A percentile compares a stretch with the other conserved stretches of the same genome.
Conservation (phyloP, 148 eudicot species). For the Beta vulgaris region DNA sequence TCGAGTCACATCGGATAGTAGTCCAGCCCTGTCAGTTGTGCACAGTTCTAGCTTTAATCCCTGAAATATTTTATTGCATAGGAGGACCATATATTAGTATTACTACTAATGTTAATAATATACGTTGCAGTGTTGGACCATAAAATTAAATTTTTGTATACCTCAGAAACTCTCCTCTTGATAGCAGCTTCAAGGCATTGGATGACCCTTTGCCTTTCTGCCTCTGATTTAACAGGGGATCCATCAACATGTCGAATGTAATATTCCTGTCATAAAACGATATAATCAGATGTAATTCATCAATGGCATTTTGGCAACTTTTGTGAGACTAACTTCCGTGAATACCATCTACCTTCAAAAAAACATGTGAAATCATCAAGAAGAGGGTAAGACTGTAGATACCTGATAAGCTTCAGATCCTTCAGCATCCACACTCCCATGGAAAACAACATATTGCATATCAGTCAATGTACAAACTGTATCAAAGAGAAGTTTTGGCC, state of each 20-base stretch:
- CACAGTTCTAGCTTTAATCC: slow-evolving; percentile 90
- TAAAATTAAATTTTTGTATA: slow-evolving; percentile 23
- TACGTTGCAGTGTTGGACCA: background rate
- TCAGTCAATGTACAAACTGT: slow-evolving; percentile 87
- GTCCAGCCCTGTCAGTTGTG: slow-evolving; percentile 78
- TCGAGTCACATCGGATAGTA: slow-evolving; percentile 73
- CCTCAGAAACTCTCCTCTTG: slow-evolving; percentile 89
- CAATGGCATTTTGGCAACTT: no score
- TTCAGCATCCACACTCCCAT: slow-evolving; percentile 81
- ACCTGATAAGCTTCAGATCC: slow-evolving; percentile 91
- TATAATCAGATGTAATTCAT: background rate
- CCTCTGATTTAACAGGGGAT: slow-evolving; percentile 86
- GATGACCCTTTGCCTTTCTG: slow-evolving; percentile 81
- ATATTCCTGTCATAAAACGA: slow-evolving; percentile 54
- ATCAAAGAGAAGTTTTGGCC: slow-evolving; percentile 91
- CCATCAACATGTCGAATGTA: slow-evolving; percentile 86
- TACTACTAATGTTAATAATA: background rate
- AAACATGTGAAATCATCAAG: background rate
- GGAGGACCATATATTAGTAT: background rate
- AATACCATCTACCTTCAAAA: background rate
- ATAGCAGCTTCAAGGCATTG: slow-evolving; percentile 96
- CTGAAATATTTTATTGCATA: slow-evolving; percentile 27
- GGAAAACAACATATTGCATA: slow-evolving; percentile 91
- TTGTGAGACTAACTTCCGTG: background rate
- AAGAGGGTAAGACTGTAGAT: background rate